Evolutionary conservation across 768 basidiomycete species (phyloP).

Genomic region (Lactarius indigo): DNA sequence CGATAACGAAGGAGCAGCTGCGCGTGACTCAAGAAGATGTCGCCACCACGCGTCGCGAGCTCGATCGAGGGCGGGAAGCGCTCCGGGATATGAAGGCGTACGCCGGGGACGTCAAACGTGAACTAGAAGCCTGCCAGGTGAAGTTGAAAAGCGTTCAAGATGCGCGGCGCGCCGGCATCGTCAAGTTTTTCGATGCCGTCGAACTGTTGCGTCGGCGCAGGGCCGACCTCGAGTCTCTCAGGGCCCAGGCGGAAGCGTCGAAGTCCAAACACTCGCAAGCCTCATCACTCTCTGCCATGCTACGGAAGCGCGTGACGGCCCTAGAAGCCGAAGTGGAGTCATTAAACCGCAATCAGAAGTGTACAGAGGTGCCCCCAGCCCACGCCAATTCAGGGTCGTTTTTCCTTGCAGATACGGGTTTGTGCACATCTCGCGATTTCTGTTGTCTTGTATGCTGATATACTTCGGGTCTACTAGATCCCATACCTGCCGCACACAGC

Average conservation of each 20-base stretch:
- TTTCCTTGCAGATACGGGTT: neutral
- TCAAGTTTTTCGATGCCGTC: neutral
- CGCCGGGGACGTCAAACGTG: neutral
- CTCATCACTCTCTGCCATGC: neutral
- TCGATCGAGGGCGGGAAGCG: neutral
- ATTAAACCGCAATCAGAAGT: neutral
- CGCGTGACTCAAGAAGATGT: neutral
- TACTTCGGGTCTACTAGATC: neutral
- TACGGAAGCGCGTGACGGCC: neutral
- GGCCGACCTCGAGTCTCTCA: conserved; percentile 4
- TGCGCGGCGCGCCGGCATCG: neutral
- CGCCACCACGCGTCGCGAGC: neutral
- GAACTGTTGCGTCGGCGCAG: neutral
- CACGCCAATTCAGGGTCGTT: neutral
- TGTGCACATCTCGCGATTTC: neutral
- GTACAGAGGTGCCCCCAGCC: neutral
- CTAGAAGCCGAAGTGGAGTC: conserved; percentile 9
- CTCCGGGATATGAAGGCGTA: neutral
- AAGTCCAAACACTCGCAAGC: neutral
- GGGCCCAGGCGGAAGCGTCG: neutral
- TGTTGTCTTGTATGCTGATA: neutral
- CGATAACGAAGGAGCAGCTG: neutral
- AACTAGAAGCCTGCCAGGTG: neutral
- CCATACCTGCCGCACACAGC: neutral
- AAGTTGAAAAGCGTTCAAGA: conserved; percentile 1